Percentiles rank a stretch among this genome's conserved stretches.
phyloP scores from a whole-genome alignment of 106 monocot species.

The Ottelia alismoides region DNA sequence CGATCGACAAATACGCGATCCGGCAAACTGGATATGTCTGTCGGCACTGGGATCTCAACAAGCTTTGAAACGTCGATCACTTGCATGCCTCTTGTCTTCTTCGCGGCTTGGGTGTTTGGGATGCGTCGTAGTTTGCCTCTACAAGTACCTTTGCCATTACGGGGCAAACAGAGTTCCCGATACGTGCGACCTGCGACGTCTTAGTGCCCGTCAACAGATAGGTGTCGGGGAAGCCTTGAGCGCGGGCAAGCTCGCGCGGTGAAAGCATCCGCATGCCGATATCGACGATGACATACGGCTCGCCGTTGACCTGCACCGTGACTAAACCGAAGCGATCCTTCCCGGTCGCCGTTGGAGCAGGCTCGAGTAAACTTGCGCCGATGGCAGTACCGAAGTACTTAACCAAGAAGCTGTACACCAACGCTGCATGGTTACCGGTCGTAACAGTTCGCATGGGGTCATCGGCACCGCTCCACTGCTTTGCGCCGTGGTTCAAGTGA shows the following conservation, averaged over 20 bases:
- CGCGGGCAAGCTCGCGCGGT: neutral
- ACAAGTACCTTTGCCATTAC: neutral
- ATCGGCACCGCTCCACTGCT: neutral
- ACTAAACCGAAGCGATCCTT: neutral
- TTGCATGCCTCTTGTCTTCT: too few species aligned
- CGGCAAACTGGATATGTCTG: too few species aligned
- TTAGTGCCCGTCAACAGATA: neutral
- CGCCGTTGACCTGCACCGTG: neutral
- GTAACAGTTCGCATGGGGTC: neutral
- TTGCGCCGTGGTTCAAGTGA: neutral
- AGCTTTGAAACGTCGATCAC: too few species aligned
- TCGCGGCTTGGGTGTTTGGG: too few species aligned
- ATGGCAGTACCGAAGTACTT: neutral
- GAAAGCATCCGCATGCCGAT: neutral
- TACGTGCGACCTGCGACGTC: neutral
- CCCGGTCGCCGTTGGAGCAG: neutral
- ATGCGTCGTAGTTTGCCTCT: neutral
- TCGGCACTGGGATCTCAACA: too few species aligned
- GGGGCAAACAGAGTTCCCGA: neutral
- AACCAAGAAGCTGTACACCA: neutral
- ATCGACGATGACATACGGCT: neutral
- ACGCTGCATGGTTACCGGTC: neutral
- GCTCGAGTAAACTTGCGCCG: neutral
- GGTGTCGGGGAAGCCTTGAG: neutral
- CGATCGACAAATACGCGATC: too few species aligned